These are phyloP conservation scores for Tephrocybe sp. DNA, from an alignment of 768 basidiomycete species.

Conservation along the genomic window DNA sequence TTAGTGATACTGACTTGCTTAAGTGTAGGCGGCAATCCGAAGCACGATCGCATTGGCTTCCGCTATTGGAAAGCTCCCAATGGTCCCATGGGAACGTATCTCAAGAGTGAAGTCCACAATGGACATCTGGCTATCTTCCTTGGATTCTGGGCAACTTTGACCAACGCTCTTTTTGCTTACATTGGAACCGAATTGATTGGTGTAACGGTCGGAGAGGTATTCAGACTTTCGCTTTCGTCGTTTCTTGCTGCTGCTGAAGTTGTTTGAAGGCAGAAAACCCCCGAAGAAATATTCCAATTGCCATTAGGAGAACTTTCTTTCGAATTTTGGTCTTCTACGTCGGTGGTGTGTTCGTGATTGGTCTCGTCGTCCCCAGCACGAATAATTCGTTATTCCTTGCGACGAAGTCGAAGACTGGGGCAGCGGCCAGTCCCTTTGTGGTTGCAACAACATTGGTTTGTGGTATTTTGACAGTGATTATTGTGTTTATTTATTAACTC, in stretches of 20 bases:
- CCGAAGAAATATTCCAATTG: slow-evolving; percentile 69
- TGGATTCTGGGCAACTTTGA: slow-evolving; percentile 71
- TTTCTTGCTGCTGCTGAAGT: slow-evolving; percentile 2
- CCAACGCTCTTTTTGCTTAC: slow-evolving; percentile 72
- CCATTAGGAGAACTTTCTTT: slow-evolving; percentile 65
- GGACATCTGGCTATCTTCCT: slow-evolving; percentile 55
- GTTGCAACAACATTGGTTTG: slow-evolving; percentile 44
- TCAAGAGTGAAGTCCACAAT: slow-evolving; percentile 48
- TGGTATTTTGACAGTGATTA: neutral
- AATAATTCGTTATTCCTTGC: slow-evolving; percentile 47
- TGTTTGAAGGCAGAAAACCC: slow-evolving; percentile 61
- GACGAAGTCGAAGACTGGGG: slow-evolving; percentile 46
- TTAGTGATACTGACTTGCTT: slow-evolving; percentile 30
- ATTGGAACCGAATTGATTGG: slow-evolving; percentile 80
- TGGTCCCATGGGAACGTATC: slow-evolving; percentile 59
- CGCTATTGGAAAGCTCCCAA: slow-evolving; percentile 48
- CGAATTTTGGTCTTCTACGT: slow-evolving; percentile 63
- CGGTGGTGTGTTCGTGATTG: slow-evolving; percentile 70
- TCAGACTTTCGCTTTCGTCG: neutral
- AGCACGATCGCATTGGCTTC: slow-evolving; percentile 49
- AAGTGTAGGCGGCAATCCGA: slow-evolving; percentile 45
- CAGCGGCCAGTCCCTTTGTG: slow-evolving; percentile 67
- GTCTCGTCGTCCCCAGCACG: slow-evolving; percentile 66
- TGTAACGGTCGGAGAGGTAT: slow-evolving; percentile 54
- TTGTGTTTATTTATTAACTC: neutral